A percentile compares a stretch with the other conserved stretches of the same genome.
These are phyloP conservation scores for Fusarium oxysporum DNA, from an alignment of 2,329 filamentous ascomycete species.

Conservation along the genomic window DNA sequence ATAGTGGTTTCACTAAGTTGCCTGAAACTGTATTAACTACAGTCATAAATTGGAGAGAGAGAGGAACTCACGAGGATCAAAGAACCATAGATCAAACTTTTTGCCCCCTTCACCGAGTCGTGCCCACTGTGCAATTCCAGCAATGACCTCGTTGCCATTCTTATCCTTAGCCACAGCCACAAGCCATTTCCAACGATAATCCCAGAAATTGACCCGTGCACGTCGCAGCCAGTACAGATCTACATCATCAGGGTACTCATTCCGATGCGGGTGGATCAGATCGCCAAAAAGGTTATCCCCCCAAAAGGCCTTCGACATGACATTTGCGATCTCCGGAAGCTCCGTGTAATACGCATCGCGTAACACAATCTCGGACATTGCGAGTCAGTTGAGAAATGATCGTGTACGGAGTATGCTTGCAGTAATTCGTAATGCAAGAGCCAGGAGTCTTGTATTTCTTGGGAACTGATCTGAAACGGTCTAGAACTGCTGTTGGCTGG, in stretches of 20 bases:
- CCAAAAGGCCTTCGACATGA: conserved; percentile 49
- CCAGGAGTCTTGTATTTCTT: conserved; percentile 10
- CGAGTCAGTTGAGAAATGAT: background rate
- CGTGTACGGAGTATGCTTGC: background rate
- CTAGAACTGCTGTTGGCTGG: background rate
- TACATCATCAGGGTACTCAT: conserved; percentile 47
- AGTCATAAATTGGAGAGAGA: accelerated
- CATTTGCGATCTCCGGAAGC: conserved; percentile 45
- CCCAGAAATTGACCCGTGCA: conserved; percentile 45
- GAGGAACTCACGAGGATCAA: conserved; percentile 28
- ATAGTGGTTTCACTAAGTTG: conserved; percentile 33
- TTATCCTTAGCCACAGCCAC: conserved; percentile 42
- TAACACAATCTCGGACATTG: conserved; percentile 28
- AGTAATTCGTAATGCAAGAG: background rate
- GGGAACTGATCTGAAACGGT: background rate
- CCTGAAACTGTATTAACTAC: background rate
- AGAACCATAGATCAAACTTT: conserved; percentile 1
- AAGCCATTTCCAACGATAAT: conserved; percentile 44
- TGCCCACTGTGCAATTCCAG: conserved; percentile 37
- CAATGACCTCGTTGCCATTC: conserved; percentile 19
- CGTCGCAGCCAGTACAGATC: conserved; percentile 48
- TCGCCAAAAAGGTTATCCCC: conserved; percentile 51
- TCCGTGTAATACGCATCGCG: conserved; percentile 40
- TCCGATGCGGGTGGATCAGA: conserved; percentile 51
- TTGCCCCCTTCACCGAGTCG: conserved; percentile 31